Percentiles rank a stretch among this genome's conserved stretches.
Conservation (phyloP, 805 yeast genomes). For the Millerozyma acaciae region DNA sequence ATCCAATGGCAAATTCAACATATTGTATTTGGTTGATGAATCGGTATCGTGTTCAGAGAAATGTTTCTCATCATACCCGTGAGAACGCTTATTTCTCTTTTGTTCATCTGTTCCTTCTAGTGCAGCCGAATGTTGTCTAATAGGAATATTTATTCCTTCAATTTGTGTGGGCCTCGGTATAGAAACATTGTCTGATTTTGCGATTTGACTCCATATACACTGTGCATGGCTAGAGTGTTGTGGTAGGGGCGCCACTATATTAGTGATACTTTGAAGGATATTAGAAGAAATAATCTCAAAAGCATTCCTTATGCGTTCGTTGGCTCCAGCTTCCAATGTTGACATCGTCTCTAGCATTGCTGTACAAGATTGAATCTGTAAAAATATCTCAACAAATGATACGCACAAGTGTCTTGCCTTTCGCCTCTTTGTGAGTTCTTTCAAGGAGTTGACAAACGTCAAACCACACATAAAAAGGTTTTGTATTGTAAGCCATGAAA, state of each 20-base stretch:
- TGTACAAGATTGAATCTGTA: constrained; percentile 11
- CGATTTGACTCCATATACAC: constrained; percentile 11
- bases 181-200: constrained; percentile 7
- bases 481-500: constrained; percentile 12
- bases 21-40: constrained; percentile 6
- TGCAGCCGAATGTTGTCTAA: constrained; percentile 3
- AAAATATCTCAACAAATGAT: constrained; percentile 9
- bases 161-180: constrained; percentile 6
- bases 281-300: constrained; percentile 12
- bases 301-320: constrained; percentile 11
- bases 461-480: constrained; percentile 13
- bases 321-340: constrained; percentile 10
- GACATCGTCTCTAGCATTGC: constrained; percentile 12
- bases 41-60: constrained; percentile 9
- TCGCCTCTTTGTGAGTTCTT: constrained; percentile 7
- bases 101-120: constrained; percentile 1
- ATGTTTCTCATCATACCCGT: constrained; percentile 2
- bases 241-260: constrained; percentile 7
- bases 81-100: background rate
- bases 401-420: constrained; percentile 6
- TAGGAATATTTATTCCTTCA: constrained; percentile 6
- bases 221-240: constrained; percentile 4
- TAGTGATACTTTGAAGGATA: constrained; percentile 8
- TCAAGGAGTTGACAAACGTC: constrained; percentile 11
- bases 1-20: constrained; percentile 5